These are phyloP conservation scores for Kentomonas sorsogonicus DNA, from an alignment of 208 protist genomes.

Conservation along the genomic window DNA sequence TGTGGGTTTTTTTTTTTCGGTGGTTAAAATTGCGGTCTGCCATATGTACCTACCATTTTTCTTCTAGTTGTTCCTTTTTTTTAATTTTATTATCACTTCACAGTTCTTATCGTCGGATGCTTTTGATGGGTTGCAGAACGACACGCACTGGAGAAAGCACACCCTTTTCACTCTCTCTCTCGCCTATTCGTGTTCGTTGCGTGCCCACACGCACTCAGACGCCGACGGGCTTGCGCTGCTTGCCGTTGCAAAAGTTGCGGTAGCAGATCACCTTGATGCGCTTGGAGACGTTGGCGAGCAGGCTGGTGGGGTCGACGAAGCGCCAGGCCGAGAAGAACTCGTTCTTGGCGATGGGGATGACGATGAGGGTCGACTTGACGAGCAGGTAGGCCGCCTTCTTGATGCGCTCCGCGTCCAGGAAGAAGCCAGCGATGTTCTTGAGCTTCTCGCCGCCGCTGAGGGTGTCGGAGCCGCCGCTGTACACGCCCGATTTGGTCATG, in stretches of 20 bases:
- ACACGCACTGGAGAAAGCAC: too few species aligned
- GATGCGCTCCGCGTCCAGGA: slow-evolving; percentile 50
- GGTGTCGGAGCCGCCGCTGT: slow-evolving; percentile 19
- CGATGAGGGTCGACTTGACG: slow-evolving; percentile 43
- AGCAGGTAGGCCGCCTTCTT: slow-evolving; percentile 51
- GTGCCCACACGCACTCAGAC: slow-evolving; percentile 24
- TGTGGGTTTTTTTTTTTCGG: too few species aligned
- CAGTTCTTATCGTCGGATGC: too few species aligned
- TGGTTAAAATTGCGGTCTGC: too few species aligned
- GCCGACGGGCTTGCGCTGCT: slow-evolving; percentile 73
- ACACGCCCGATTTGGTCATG: slow-evolving; percentile 37
- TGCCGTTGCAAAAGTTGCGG: slow-evolving; percentile 38
- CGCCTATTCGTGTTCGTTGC: slow-evolving; percentile 3
- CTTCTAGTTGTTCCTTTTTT: too few species aligned
- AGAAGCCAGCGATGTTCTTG: slow-evolving; percentile 48
- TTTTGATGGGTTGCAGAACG: too few species aligned
- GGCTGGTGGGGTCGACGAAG: slow-evolving; percentile 75
- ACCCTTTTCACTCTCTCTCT: background rate
- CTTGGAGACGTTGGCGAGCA: slow-evolving; percentile 51
- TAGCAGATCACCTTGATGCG: slow-evolving; percentile 57
- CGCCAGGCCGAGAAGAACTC: slow-evolving; percentile 84
- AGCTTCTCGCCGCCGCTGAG: slow-evolving; percentile 26
- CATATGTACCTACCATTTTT: too few species aligned
- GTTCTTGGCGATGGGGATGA: slow-evolving; percentile 49
- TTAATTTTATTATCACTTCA: too few species aligned